phyloP scores from a whole-genome alignment of 768 basidiomycete species.

The Hysterangium stoloniferum region DNA sequence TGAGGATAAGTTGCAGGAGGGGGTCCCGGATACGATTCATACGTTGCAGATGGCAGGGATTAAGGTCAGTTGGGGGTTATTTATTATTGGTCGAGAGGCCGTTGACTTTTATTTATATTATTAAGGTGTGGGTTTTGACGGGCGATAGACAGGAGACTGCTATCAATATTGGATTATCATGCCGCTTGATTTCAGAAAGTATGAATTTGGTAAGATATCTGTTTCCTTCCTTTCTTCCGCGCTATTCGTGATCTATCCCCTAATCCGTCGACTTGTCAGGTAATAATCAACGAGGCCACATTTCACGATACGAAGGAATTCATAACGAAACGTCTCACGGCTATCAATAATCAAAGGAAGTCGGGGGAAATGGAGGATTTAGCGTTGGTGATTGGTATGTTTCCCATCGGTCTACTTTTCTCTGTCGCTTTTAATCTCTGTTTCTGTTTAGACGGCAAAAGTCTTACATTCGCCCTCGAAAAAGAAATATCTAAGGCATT shows the following conservation, averaged over 20 bases:
- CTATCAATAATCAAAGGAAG: slow-evolving; percentile 88
- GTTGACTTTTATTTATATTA: background rate
- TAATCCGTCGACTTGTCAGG: slow-evolving; percentile 36
- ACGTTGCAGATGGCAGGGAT: slow-evolving; percentile 97
- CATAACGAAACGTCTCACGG: slow-evolving; percentile 77
- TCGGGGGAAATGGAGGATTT: slow-evolving; percentile 92
- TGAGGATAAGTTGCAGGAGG: slow-evolving; percentile 97
- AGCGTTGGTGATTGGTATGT: slow-evolving; percentile 85
- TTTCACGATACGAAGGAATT: slow-evolving; percentile 78
- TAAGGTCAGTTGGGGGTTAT: slow-evolving; percentile 44
- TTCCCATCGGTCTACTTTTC: too few species aligned
- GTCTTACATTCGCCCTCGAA: slow-evolving; percentile 84
- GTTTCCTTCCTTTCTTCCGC: background rate
- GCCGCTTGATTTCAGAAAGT: slow-evolving; percentile 92
- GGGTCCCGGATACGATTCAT: slow-evolving; percentile 96
- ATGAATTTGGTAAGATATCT: slow-evolving; percentile 82
- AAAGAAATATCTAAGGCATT: slow-evolving; percentile 87
- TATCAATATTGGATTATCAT: slow-evolving; percentile 98
- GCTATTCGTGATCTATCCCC: background rate
- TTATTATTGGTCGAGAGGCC: background rate
- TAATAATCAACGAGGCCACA: slow-evolving; percentile 89
- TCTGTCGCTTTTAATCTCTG: slow-evolving; percentile 10
- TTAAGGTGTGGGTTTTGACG: slow-evolving; percentile 91
- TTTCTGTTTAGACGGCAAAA: slow-evolving; percentile 75
- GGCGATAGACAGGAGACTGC: slow-evolving; percentile 99